A percentile compares a stretch with the other conserved stretches of the same genome.
These are phyloP conservation scores for Emergomyces pasteurianus DNA, from an alignment of 2,329 filamentous ascomycete genomes.

Conservation along the genomic window DNA sequence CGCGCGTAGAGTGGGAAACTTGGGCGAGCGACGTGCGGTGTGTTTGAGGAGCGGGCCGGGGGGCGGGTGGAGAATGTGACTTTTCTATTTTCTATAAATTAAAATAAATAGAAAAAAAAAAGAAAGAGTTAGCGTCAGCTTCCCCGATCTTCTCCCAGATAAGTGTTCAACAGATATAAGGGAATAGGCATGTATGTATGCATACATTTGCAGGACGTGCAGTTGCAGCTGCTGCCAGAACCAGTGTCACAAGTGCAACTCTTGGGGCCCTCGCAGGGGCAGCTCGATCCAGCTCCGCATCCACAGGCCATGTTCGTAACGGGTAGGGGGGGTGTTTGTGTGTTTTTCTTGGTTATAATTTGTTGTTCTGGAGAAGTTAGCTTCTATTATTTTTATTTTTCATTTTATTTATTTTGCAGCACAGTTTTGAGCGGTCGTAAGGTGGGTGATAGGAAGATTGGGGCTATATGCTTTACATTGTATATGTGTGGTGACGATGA, in stretches of 20 bases:
- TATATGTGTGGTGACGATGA: neutral
- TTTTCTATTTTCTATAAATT: too few relatives aligned
- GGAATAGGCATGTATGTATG: too few relatives aligned
- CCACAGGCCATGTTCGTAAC: constrained; percentile 1
- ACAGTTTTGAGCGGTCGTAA: too few relatives aligned
- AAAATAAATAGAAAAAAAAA: too few relatives aligned
- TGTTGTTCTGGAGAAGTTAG: neutral
- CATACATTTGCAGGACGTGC: neutral
- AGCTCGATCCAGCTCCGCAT: neutral
- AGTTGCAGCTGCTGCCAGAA: neutral
- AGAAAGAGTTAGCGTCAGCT: too few relatives aligned
- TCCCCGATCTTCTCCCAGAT: too few relatives aligned
- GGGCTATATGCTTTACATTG: neutral
- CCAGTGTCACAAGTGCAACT: neutral
- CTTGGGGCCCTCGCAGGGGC: neutral
- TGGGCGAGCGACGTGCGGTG: too few relatives aligned
- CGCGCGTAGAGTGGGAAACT: too few relatives aligned
- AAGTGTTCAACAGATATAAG: too few relatives aligned
- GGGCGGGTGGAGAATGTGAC: too few relatives aligned
- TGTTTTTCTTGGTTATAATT: neutral
- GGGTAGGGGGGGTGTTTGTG: neutral
- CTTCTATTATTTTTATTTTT: neutral
- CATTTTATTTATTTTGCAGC: neutral
- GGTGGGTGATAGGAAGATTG: neutral
- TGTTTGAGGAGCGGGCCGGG: too few relatives aligned